Base-by-base conservation (phyloP, 305 asterid species). In the Striga hermonthica region DNA sequence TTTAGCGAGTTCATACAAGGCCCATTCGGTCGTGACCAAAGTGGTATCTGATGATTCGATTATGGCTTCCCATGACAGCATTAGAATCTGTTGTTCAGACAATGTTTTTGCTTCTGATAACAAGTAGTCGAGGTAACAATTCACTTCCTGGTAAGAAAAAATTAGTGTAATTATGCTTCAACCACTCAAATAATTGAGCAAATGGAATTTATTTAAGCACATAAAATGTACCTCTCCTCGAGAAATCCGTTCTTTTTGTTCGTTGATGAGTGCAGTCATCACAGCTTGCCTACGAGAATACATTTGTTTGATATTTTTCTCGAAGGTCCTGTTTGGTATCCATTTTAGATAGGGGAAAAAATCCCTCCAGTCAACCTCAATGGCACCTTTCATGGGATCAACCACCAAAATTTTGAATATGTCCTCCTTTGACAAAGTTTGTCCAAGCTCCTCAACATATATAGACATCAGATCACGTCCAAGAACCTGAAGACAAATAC, bases 291-390 rank as follows among this genome's bases (percentile, higher is more conserved):
- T 74, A 9, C 77, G 78, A 22, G 44, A 48, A 62, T 71, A 22
- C 77, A 79, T 67, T n/a, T 15, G 79, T 61, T 68, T 80, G 16
- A 86, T 67, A 71, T 68, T 84, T 35, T 60, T 71, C 52, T 79
- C 89, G 16, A 86, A 82, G 60, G 80, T 73, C 69, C 63, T 75
- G 75, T 86, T 86, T 4, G 95, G 95, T 64, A 82, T 73, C 91
- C 89, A 86, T 52, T 64, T 76, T 9, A 86, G 57, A 70, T 81
- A 82, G 0, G 87, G 87, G 77, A 86, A 84, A 66, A 86, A 86
- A 76, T 86, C 95, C 69, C 95, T 82, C 95, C 95, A 86, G 62
- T 86, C 95, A 58, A 86, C 95, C 64, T 86, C 91, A 68, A 84
- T 79, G 14, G 89, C 89, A n/a, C 87, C 95, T 66, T 79, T 86